Base-by-base conservation (phyloP, 2,329 filamentous ascomycete genomes). In the Aphanoascus verrucosus region DNA sequence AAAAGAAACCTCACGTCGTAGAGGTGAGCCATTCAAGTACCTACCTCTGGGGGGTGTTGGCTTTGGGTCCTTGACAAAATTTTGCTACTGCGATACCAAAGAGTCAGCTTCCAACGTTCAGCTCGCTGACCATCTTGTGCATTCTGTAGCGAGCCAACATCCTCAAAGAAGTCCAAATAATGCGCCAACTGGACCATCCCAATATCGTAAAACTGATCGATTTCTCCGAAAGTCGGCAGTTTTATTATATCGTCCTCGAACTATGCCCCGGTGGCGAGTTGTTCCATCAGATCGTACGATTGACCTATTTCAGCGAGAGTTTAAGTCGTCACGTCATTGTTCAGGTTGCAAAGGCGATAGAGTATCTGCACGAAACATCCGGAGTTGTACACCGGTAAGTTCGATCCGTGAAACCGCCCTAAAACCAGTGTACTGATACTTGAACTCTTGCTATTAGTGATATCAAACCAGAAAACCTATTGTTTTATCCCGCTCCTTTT, bases 251-350 rank as follows among this genome's bases (percentile, higher is more conserved):
- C 62, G 83, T 98, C 42, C 81, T 98, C 40, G 93, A 98, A 71
- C 79, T 97, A 42, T 94, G 91, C 55, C 89, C 90, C 0, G 93
- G 93, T 55, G 93, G 93, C 65, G 93, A 98, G 72, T 77, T 98
- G 9, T 98, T 98, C 77, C 93, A 98, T 69, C 91, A 97, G 68
- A 97, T 98, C 62, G 93, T 98, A 49, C 86, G 91, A 60, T 81
- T 98, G 67, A 98, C 93, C 12, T 98, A 97, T 69, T 98, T 98
- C 67, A 97, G 91, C 73, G 93, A 98, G 69, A 85, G 96, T 47
- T 77, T 98, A 1, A 94, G 90, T 51, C 80, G 93, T 60, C 93
- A 97, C 68, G 91, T 97, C 63, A 98, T 98, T 62, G 75, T 83
- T 3, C 91, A 97, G 67, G 93, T 98, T 14, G 93, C 93, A n/a